Conservation (phyloP, 768 basidiomycete species). For the Phallus indusiatus region DNA sequence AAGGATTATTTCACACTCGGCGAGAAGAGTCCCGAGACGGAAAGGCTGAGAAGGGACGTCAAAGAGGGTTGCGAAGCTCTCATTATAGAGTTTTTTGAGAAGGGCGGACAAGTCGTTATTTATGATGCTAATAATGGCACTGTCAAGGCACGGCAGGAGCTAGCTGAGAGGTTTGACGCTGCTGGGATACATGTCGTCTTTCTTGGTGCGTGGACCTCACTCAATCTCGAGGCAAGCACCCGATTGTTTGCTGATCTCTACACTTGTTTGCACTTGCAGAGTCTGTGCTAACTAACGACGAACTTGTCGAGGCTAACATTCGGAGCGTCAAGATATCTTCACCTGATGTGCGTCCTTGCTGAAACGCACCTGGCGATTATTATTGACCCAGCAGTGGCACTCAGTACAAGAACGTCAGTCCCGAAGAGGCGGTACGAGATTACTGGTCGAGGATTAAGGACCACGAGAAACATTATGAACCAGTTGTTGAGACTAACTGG, state of each 20-base stretch:
- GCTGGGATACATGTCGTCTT: constrained; percentile 87
- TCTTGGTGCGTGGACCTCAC: constrained; percentile 48
- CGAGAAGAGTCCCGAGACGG: constrained; percentile 72
- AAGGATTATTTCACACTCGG: constrained; percentile 87
- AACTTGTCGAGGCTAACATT: constrained; percentile 91
- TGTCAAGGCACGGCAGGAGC: constrained; percentile 48
- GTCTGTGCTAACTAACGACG: constrained; percentile 81
- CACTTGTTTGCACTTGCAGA: constrained; percentile 37
- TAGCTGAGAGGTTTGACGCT: constrained; percentile 81
- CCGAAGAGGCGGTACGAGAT: constrained; percentile 84
- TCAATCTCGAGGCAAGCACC: neutral
- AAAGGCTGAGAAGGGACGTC: constrained; percentile 63
- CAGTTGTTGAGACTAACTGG: constrained; percentile 84
- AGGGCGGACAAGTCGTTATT: constrained; percentile 91
- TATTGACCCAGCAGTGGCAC: neutral
- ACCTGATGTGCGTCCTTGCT: constrained; percentile 64
- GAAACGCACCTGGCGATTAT: neutral
- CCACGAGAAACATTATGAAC: constrained; percentile 83
- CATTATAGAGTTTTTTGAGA: constrained; percentile 81
- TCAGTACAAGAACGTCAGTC: constrained; percentile 89
- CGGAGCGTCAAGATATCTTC: constrained; percentile 97
- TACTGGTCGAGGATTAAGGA: constrained; percentile 84
- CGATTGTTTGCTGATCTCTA: neutral
- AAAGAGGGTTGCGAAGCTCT: constrained; percentile 79
- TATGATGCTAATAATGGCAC: constrained; percentile 97